phyloP scores from a whole-genome alignment of 2,329 filamentous ascomycete species.

The Ophiocordyceps polyrhachis-furcata region DNA sequence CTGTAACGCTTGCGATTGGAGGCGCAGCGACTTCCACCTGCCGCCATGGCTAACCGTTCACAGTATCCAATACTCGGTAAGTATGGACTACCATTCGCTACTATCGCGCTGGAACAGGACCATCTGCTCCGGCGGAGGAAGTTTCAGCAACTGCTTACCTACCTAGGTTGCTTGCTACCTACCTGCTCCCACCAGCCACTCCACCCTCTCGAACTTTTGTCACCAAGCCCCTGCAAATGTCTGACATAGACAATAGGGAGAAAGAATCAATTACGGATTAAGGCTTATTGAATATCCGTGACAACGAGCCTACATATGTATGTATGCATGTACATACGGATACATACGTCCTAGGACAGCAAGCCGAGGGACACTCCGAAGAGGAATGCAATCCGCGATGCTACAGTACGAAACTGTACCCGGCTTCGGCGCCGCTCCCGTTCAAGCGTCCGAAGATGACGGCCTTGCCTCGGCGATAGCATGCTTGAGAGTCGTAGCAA shows the following conservation, averaged over 20 bases:
- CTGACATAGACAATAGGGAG: background rate
- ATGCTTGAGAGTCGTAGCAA: background rate
- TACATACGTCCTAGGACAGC: too few relatives aligned
- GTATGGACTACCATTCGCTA: background rate
- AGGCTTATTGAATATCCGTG: background rate
- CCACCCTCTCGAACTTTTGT: too few relatives aligned
- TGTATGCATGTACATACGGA: too few relatives aligned
- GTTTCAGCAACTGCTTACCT: too few relatives aligned
- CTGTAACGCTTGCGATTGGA: background rate
- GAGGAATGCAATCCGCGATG: background rate
- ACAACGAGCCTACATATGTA: background rate
- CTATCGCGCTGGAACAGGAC: background rate
- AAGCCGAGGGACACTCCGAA: background rate
- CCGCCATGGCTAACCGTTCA: too few relatives aligned
- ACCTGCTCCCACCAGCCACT: too few relatives aligned
- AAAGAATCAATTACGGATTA: background rate
- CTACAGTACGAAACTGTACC: background rate
- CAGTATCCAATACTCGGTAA: too few relatives aligned
- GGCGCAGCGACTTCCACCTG: background rate
- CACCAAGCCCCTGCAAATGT: background rate
- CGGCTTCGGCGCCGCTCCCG: background rate
- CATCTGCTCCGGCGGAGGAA: too few relatives aligned
- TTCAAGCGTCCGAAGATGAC: background rate
- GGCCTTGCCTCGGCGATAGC: background rate
- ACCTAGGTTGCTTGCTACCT: too few relatives aligned